phyloP scores from a whole-genome alignment of 208 protist species.

The Trypanosoma scelopori region DNA sequence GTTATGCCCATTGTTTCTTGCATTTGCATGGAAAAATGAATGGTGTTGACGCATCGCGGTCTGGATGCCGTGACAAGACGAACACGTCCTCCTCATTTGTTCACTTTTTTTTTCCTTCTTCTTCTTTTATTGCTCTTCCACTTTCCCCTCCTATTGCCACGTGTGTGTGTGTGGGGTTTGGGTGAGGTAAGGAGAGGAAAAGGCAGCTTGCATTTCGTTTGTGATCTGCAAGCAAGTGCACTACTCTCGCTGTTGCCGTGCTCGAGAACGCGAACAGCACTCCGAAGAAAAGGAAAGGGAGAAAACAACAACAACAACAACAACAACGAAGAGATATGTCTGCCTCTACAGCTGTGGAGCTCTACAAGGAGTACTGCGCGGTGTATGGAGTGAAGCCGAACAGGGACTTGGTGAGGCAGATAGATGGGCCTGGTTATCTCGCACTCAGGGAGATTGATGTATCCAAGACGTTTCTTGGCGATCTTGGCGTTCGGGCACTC shows the following conservation, averaged over 20 bases:
- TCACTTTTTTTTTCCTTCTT: slow-evolving; percentile 7
- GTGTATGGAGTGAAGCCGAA: slow-evolving; percentile 64
- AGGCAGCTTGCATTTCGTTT: too few species aligned
- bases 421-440: slow-evolving; percentile 54
- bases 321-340: too few species aligned
- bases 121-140: slow-evolving; percentile 19
- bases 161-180: too few species aligned
- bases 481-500: slow-evolving; percentile 63
- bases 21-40: too few species aligned
- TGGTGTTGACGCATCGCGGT: too few species aligned
- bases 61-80: too few species aligned
- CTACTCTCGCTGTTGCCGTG: too few species aligned
- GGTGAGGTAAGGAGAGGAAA: too few species aligned
- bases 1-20: slow-evolving; percentile 9
- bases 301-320: too few species aligned
- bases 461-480: slow-evolving; percentile 75
- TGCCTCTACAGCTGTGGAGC: background rate
- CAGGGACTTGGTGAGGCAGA: slow-evolving; percentile 50
- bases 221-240: too few species aligned
- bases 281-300: background rate
- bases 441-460: slow-evolving; percentile 58
- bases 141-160: background rate
- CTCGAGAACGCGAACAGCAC: too few species aligned
- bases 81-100: slow-evolving; percentile 8
- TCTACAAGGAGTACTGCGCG: slow-evolving; percentile 78